Evolutionary conservation across 257 asterid species (phyloP), one percentile per base, ranked within the genome.

Genomic region (Petrea volubilis): DNA sequence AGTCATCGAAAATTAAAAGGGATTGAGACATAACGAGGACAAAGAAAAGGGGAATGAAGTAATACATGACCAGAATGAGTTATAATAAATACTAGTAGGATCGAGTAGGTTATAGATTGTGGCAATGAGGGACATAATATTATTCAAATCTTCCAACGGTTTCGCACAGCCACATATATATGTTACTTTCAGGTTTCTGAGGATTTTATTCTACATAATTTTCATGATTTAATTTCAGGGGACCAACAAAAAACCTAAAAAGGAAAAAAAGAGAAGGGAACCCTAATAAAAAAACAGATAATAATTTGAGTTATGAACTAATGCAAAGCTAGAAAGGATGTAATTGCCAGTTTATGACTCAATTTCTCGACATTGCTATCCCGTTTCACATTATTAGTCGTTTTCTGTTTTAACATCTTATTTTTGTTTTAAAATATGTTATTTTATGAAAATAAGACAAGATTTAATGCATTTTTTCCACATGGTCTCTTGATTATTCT

Each of bases 161-260:
- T 65, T 41, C 60, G 51, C 23, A 27, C 34, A 75, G 66, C 79
- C 79, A 75, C 74, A 68, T 47, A 68, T 36, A n/a, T n/a, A n/a
- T n/a, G 60, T 60, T 29, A 6, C 43, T 31, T 9, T 75, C 79
- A 60, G 68, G 29, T 73, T 38, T 74, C 34, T 57, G 2, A 6
- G 10, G 38, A 64, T 55, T 56, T 24, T 25, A 5, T 27, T 66
- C 28, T 60, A 50, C 50, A 14, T 29, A n/a, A 17, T 56, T 68
- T 67, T 70, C 59, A 60, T 72, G 62, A 66, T 60, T 40, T 40
- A 5, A 28, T 44, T 52, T 65, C 31, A 53, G 12, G 27, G 23
- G 20, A 15, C 15, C 3, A 13, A 10, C 24, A 5, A 27, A 3
- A 51, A 6, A 21, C 6, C 2, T 23, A 9, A 21, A 21, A 2